Conservation (phyloP, 2,329 filamentous ascomycete species). For the Pseudohalonectria lignicola region DNA sequence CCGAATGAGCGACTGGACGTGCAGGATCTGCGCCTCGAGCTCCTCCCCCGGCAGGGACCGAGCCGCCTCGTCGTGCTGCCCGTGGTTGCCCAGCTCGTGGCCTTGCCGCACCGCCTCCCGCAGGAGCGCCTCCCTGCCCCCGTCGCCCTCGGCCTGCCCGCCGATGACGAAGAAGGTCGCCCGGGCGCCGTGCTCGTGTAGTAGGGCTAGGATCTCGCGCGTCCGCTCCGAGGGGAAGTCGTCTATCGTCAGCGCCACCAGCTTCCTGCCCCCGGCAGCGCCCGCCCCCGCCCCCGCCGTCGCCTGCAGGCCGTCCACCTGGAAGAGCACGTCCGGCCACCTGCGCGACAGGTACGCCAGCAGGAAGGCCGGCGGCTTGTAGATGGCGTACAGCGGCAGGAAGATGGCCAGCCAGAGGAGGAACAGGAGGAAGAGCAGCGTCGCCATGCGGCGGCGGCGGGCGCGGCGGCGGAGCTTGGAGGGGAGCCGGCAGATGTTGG, state of each 20-base stretch:
- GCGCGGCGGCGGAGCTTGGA: conserved; percentile 45
- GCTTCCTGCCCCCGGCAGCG: conserved; percentile 34
- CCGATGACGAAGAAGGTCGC: conserved; percentile 91
- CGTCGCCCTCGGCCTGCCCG: conserved; percentile 50
- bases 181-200: conserved; percentile 54
- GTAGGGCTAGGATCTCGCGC: conserved; percentile 53
- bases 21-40: conserved; percentile 50
- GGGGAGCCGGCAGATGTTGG: conserved; percentile 40
- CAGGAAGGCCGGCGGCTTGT: conserved; percentile 66
- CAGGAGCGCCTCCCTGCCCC: conserved; percentile 36
- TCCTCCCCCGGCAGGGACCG: conserved; percentile 45
- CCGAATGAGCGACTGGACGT: conserved; percentile 51
- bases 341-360: conserved; percentile 59
- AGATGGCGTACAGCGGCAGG: conserved; percentile 54
- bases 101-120: conserved; percentile 43
- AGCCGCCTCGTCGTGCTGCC: conserved; percentile 76
- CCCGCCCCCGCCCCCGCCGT: conserved; percentile 3
- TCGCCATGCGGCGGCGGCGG: conserved; percentile 47
- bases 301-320: conserved; percentile 32
- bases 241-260: conserved; percentile 78
- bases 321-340: conserved; percentile 74
- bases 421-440: conserved; percentile 31
- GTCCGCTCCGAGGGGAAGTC: conserved; percentile 72
- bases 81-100: conserved; percentile 76
- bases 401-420: conserved; percentile 22